Evolutionary conservation across 441 rosid species (phyloP), one percentile per base, ranked within the genome.

Genomic region (Populus hybrid): DNA sequence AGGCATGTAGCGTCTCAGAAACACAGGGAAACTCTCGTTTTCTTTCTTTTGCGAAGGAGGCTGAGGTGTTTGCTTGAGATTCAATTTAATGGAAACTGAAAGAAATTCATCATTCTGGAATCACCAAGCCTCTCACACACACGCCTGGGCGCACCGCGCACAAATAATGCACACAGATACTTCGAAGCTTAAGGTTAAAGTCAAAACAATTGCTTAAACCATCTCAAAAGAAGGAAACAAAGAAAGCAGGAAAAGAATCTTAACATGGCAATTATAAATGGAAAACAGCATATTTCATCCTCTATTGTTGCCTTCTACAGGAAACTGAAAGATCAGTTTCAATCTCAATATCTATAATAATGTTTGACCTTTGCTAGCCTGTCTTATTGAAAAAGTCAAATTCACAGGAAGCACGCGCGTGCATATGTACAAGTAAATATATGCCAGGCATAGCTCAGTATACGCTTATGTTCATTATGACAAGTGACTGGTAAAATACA

Each of bases 351-450:
- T 74, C 73, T 66, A 45, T 20, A 59, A 73, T 5, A 35, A 82
- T 75, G 56, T 76, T 74, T 64, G 76, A 68, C 59, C 81, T 83
- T 74, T 73, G 68, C 59, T 8, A 76, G 64, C 73, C 50, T 64
- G 38, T 50, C 21, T 64, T 42, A 68, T 29, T 68, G 23, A 59
- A 56, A 73, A 68, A 65, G 74, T 53, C 10, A 50, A 23, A 71
- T 68, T 69, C 35, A 69, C 75, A 18, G 68, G 31, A 67, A 59
- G 26, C 77, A 42, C 45, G 63, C 65, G 76, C 50, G 76, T n/a
- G 74, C 68, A 66, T 40, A 72, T 84, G 76, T 77, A 79, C 78
- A 82, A 68, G 73, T 23, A 68, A 68, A 42, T n/a, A n/a, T n/a
- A n/a, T 35, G 64, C 67, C 26, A 40, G 66, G 63, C 64, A 28